These are phyloP conservation scores for Aspergillus sp. DNA, from an alignment of 2,329 filamentous ascomycete genomes.

Conservation along the genomic window DNA sequence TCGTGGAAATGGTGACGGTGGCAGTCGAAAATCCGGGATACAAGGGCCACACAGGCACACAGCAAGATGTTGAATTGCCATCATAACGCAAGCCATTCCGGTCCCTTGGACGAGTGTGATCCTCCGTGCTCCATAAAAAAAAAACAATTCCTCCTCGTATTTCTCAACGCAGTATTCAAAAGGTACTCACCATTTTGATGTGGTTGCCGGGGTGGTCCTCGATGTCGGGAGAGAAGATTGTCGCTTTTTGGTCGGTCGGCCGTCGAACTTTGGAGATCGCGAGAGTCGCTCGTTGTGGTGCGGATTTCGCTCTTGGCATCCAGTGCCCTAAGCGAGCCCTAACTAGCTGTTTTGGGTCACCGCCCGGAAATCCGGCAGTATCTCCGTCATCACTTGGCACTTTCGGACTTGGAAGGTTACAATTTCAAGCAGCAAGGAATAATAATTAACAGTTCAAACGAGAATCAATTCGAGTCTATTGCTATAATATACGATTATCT, in stretches of 20 bases:
- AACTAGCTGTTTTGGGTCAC: constrained; percentile 29
- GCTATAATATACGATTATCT: background rate
- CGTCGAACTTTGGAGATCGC: constrained; percentile 32
- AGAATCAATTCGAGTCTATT: background rate
- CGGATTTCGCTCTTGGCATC: constrained; percentile 43
- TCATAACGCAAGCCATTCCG: background rate
- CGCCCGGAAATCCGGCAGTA: constrained; percentile 18
- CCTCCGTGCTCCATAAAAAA: background rate
- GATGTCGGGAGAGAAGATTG: constrained; percentile 40
- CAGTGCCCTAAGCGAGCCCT: constrained; percentile 44
- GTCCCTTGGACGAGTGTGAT: background rate
- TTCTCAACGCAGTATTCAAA: constrained; percentile 11
- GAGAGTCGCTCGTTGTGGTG: constrained; percentile 35
- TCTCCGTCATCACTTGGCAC: background rate
- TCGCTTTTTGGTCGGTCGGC: constrained; percentile 39
- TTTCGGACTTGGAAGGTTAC: background rate
- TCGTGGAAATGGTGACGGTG: constrained; percentile 1
- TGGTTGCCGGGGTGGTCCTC: constrained; percentile 45
- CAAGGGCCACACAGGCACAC: background rate
- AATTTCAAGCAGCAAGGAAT: background rate
- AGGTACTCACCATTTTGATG: constrained; percentile 48
- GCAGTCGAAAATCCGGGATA: constrained; percentile 6
- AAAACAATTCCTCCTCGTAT: background rate
- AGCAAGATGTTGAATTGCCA: background rate
- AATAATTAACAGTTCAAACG: background rate